Conservation (phyloP, 495 filamentous ascomycete genomes). For the Aspergillus haitiensis region DNA sequence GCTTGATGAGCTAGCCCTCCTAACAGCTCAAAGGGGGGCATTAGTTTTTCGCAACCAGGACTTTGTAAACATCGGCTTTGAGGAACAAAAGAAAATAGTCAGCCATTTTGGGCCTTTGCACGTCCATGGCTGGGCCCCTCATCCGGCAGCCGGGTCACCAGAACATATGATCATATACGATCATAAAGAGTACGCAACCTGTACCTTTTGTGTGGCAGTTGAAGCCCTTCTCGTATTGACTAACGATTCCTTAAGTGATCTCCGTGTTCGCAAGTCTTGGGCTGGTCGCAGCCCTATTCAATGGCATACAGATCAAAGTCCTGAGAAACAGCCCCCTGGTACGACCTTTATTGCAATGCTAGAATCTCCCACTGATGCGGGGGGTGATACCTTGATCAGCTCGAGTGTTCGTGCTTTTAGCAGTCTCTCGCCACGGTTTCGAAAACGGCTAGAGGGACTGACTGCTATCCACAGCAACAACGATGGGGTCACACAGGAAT, state of each 20-base stretch:
- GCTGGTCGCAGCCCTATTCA: not conserved
- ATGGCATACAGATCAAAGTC: constrained; percentile 53
- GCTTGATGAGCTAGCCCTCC: constrained; percentile 71
- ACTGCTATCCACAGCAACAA: constrained; percentile 62
- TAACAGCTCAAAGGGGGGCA: constrained; percentile 70
- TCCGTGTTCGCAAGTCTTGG: constrained; percentile 4
- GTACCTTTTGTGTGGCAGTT: constrained; percentile 5
- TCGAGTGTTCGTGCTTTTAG: constrained; percentile 75
- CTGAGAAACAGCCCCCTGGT: constrained; percentile 75
- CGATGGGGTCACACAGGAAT: constrained; percentile 57
- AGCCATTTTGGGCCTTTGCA: constrained; percentile 67
- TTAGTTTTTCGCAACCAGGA: constrained; percentile 72
- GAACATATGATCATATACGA: not conserved
- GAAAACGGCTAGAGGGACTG: constrained; percentile 68
- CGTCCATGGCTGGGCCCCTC: constrained; percentile 24
- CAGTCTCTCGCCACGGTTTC: constrained; percentile 64
- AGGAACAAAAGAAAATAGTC: constrained; percentile 65
- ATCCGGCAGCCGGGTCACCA: constrained; percentile 15
- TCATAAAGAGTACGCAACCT: not conserved
- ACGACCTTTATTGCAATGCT: constrained; percentile 68
- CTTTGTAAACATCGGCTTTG: constrained; percentile 57
- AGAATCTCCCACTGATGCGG: constrained; percentile 63
- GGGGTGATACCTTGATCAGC: constrained; percentile 73
- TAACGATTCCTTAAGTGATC: constrained; percentile 11
- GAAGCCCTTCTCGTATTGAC: constrained; percentile 10